Conservation (phyloP, 208 protist genomes). For the Leishmania major region DNA sequence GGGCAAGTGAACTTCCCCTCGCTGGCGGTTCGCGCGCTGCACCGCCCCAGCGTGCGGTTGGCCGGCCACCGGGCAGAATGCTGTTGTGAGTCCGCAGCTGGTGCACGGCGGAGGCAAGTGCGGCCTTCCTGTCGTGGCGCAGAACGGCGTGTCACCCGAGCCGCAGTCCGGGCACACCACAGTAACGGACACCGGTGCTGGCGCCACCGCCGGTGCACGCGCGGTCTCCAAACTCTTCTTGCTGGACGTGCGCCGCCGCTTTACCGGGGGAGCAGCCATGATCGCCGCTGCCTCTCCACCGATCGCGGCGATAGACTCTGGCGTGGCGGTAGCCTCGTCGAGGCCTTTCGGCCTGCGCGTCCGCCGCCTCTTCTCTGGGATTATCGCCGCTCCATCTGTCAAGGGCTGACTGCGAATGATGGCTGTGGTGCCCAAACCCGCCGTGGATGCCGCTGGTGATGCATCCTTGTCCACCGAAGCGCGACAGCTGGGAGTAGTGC, state of each 20-base stretch:
- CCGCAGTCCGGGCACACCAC: constrained; percentile 60
- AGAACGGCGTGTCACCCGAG: constrained; percentile 57
- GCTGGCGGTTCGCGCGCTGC: constrained; percentile 36
- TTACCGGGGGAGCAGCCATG: constrained; percentile 2
- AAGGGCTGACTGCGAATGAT: neutral
- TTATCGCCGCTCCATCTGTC: neutral
- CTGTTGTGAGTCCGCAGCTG: constrained; percentile 49
- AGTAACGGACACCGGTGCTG: neutral
- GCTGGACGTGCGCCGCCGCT: constrained; percentile 12
- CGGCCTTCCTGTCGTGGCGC: constrained; percentile 52
- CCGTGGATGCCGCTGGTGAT: neutral
- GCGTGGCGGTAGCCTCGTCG: neutral
- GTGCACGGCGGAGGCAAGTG: constrained; percentile 42
- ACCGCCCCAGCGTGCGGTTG: constrained; percentile 43
- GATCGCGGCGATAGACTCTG: neutral
- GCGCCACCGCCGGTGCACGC: neutral
- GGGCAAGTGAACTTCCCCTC: constrained; percentile 57
- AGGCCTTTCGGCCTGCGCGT: constrained; percentile 1
- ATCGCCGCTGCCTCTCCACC: neutral
- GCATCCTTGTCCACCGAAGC: constrained; percentile 10
- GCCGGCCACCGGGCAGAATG: constrained; percentile 75
- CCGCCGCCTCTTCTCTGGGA: constrained; percentile 1
- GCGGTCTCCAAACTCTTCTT: neutral
- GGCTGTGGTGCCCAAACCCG: neutral
- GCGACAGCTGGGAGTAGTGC: neutral